phyloP scores from a whole-genome alignment of 345 rosid species.

The Pistacia atlantica region DNA sequence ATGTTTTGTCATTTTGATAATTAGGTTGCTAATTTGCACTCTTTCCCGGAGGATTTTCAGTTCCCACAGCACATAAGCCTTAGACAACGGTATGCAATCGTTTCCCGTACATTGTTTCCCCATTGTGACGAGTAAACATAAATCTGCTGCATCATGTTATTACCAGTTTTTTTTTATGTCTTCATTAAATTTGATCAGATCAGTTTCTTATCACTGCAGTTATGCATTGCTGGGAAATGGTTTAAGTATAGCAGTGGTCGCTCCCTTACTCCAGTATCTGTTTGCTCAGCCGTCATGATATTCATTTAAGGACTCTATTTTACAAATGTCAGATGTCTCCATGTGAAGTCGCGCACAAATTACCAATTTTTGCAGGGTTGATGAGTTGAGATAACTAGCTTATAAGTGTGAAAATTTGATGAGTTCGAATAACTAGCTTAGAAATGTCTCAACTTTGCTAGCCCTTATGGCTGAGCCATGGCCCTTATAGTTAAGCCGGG shows the following conservation, averaged over 20 bases:
- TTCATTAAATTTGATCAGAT: neutral
- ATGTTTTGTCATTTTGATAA: slow-evolving; percentile 7
- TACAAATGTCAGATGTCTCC: slow-evolving; percentile 10
- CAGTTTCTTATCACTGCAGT: slow-evolving; percentile 43
- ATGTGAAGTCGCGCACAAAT: neutral
- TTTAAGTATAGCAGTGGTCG: slow-evolving; percentile 85
- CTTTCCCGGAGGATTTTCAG: slow-evolving; percentile 78
- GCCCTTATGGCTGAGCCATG: neutral
- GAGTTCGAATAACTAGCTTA: neutral
- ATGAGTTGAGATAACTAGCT: slow-evolving; percentile 2
- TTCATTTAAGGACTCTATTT: slow-evolving; percentile 15
- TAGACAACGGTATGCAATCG: slow-evolving; percentile 60
- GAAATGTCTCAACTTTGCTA: neutral
- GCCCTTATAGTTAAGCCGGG: neutral
- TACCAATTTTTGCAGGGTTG: neutral
- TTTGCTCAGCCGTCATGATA: slow-evolving; percentile 49
- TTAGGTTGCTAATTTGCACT: slow-evolving; percentile 92
- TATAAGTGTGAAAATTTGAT: neutral
- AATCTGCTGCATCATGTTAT: neutral
- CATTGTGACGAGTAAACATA: neutral
- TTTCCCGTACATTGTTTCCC: neutral
- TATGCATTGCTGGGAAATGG: slow-evolving; percentile 95
- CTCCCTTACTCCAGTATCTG: slow-evolving; percentile 72
- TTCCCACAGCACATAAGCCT: slow-evolving; percentile 75
- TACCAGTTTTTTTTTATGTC: neutral